Evolutionary conservation across 257 asterid species (phyloP).

Genomic region (Salvia rosmarinus): DNA sequence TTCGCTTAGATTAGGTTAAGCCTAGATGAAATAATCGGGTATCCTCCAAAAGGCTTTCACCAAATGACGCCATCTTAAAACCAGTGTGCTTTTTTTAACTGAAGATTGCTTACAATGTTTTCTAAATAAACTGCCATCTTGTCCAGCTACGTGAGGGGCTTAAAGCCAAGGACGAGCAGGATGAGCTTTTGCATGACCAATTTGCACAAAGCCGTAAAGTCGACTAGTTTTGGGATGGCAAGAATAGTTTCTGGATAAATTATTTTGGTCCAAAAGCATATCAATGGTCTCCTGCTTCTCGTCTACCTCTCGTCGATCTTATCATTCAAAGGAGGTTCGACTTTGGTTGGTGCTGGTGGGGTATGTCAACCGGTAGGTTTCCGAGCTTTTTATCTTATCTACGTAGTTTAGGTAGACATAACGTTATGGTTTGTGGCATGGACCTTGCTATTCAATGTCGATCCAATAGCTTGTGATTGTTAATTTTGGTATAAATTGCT

Average conservation of each 20-base stretch:
- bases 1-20: neutral
- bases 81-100: neutral
- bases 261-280: neutral
- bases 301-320: constrained; percentile 17
- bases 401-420: constrained; percentile 33
- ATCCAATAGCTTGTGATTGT: constrained; percentile 33
- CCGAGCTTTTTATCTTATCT: constrained; percentile 29
- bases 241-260: neutral
- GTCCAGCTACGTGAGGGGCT: constrained; percentile 62
- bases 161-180: constrained; percentile 43
- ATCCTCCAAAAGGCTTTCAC: neutral
- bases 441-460: constrained; percentile 13
- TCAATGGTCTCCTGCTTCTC: constrained; percentile 31
- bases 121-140: constrained; percentile 12
- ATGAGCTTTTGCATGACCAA: constrained; percentile 32
- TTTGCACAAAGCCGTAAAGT: constrained; percentile 48
- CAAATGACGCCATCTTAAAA: neutral
- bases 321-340: constrained; percentile 26
- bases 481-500: constrained; percentile 27
- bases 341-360: constrained; percentile 32
- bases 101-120: neutral
- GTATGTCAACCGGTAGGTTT: constrained; percentile 15
- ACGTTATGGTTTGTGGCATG: constrained; percentile 33
- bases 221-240: constrained; percentile 40
- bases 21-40: neutral